These are phyloP conservation scores for Paramarasmius palmivorus DNA, from an alignment of 1,284 basidiomycete genomes.

Conservation along the genomic window DNA sequence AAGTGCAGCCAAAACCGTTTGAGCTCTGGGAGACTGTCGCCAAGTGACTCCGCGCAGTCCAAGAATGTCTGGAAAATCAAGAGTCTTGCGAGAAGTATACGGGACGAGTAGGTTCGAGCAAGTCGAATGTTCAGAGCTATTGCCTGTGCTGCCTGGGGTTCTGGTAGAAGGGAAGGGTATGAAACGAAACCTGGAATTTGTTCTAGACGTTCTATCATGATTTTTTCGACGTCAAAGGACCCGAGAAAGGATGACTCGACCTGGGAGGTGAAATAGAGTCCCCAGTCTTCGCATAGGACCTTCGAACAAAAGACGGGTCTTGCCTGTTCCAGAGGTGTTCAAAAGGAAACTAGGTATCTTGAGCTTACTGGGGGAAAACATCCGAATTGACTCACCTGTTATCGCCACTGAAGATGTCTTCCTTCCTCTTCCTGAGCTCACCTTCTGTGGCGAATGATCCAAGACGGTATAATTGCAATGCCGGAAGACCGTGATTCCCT, in stretches of 20 bases:
- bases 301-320: not conserved
- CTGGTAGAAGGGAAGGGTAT: not conserved
- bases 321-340: not conserved
- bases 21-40: too few relatives aligned
- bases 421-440: not conserved
- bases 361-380: not conserved
- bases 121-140: not conserved
- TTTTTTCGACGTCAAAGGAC: not conserved
- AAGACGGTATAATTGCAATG: not conserved
- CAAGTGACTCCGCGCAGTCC: too few relatives aligned
- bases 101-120: not conserved
- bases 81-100: too few relatives aligned
- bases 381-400: not conserved
- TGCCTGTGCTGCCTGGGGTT: not conserved
- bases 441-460: not conserved
- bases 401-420: not conserved
- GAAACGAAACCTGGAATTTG: not conserved
- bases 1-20: too few relatives aligned
- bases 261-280: constrained; percentile 1
- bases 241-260: not conserved
- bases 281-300: constrained; percentile 6
- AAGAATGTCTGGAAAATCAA: too few relatives aligned
- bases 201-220: not conserved
- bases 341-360: not conserved
- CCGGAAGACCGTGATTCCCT: too few relatives aligned